Base-by-base conservation (phyloP, 306 rosid species). In the Cucumis hystrix region DNA sequence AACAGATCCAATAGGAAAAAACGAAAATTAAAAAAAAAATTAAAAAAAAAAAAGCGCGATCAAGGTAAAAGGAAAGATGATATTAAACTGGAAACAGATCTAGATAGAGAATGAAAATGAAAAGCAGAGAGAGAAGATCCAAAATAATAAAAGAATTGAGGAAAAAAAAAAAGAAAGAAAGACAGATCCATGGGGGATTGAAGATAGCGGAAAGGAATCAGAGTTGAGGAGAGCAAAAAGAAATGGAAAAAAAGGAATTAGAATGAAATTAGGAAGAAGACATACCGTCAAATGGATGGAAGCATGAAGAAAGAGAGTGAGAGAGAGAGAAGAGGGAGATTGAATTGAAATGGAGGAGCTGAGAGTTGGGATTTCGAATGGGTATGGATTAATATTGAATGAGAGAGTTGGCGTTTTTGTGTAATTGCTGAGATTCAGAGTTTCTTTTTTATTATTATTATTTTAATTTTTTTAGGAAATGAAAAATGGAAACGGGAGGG, bases 151-250 rank as follows among this genome's bases (percentile, higher is more conserved):
- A 61, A 37, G 35, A 66, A 83, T 80, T 66, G 35, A 74, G 62
- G 56, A 35, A 21, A 63, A 45, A 33, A 4, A 63, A 2, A 28
- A 28, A 28, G 30, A 0, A 43, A 0, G 1, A 45, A 70, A 39
- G 17, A 70, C 67, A 81, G 81, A 83, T 83, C 85, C 79, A 60
- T 18, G 6, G 21, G 1, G n/a, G 15, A 67, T 67, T 67, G 10
- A 67, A 41, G 1, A 9, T 9, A 37, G 6, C 49, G 17, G 16
- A 67, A 18, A 12, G 8, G 58, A 72, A 77, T 47, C 76, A 57
- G 21, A 25, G 49, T 8, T 2, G 4, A 69, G 2, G n/a, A 41
- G 6, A 10, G 21, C 40, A 62, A 6, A 65, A 60, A 18, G 3
- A 28, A 14, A 51, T 51, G 6, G 40, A 74, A 74, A 51, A 74